phyloP scores from a whole-genome alignment of 2,329 filamentous ascomycete species.

The Ceratocystis huliohia region DNA sequence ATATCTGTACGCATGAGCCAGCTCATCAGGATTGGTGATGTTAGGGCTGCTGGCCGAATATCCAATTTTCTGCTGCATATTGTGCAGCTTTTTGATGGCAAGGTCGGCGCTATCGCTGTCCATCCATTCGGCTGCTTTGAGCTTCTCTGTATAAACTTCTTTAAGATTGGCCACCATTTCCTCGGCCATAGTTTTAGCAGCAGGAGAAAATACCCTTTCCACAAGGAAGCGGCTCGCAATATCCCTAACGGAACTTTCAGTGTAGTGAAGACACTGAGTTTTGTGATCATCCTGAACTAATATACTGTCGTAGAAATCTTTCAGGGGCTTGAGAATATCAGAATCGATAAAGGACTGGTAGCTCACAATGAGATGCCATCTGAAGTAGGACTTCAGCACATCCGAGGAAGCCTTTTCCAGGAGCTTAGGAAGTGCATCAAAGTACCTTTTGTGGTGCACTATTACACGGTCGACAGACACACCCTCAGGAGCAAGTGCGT shows the following conservation, averaged over 20 bases:
- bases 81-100: constrained; percentile 51
- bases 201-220: constrained; percentile 52
- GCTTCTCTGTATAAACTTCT: constrained; percentile 47
- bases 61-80: constrained; percentile 56
- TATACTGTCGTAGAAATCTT: constrained; percentile 47
- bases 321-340: constrained; percentile 46
- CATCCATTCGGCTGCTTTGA: constrained; percentile 52
- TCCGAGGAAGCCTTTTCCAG: constrained; percentile 41
- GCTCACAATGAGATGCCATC: constrained; percentile 49
- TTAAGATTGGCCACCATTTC: constrained; percentile 61
- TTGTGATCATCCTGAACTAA: constrained; percentile 50
- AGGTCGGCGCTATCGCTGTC: constrained; percentile 45
- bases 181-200: constrained; percentile 54
- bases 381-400: constrained; percentile 47
- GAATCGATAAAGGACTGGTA: constrained; percentile 45
- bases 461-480: constrained; percentile 38
- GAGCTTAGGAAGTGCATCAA: constrained; percentile 44
- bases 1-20: constrained; percentile 44
- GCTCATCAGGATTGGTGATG: constrained; percentile 43
- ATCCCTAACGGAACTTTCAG: constrained; percentile 51
- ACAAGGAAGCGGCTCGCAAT: constrained; percentile 60
- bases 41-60: constrained; percentile 52
- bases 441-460: constrained; percentile 46
- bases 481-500: constrained; percentile 30
- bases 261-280: constrained; percentile 48